Conservation (phyloP, 176 grass and related monocot species). For the Tuctoria greenei region DNA sequence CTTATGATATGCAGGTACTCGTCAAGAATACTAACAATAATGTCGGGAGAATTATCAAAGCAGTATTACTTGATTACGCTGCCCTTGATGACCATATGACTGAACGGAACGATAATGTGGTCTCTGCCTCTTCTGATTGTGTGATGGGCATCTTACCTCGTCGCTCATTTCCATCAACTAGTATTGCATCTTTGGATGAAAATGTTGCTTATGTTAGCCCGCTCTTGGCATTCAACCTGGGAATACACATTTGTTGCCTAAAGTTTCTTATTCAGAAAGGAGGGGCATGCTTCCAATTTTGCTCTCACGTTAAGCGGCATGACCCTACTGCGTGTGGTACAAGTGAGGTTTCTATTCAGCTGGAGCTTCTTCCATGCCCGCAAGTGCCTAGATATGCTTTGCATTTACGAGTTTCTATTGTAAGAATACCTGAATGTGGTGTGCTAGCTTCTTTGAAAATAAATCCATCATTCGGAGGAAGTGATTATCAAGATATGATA, state of each 20-base stretch:
- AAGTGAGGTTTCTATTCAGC: constrained; percentile 43
- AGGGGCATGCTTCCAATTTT: constrained; percentile 55
- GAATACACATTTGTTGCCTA: constrained; percentile 74
- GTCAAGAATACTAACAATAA: constrained; percentile 84
- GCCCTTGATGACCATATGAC: constrained; percentile 15
- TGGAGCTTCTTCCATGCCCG: constrained; percentile 75
- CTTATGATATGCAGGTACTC: constrained; percentile 62
- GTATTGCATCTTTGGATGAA: constrained; percentile 23
- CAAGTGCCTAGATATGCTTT: constrained; percentile 73
- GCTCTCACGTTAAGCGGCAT: constrained; percentile 32
- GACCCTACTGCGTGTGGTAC: not conserved
- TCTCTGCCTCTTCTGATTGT: constrained; percentile 29
- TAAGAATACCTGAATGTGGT: constrained; percentile 90
- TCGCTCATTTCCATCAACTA: constrained; percentile 34
- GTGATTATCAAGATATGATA: constrained; percentile 79
- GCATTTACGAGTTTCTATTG: constrained; percentile 80
- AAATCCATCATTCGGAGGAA: constrained; percentile 55
- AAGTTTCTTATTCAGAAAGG: constrained; percentile 63
- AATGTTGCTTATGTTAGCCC: constrained; percentile 76
- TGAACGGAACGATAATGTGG: constrained; percentile 21
- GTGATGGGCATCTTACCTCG: constrained; percentile 68
- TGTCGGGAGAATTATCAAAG: constrained; percentile 79
- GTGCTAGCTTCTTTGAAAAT: constrained; percentile 72
- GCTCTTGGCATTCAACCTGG: constrained; percentile 91
- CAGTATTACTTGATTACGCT: constrained; percentile 55